Conservation (phyloP, 805 yeast genomes). For the Starmerella stellata region DNA sequence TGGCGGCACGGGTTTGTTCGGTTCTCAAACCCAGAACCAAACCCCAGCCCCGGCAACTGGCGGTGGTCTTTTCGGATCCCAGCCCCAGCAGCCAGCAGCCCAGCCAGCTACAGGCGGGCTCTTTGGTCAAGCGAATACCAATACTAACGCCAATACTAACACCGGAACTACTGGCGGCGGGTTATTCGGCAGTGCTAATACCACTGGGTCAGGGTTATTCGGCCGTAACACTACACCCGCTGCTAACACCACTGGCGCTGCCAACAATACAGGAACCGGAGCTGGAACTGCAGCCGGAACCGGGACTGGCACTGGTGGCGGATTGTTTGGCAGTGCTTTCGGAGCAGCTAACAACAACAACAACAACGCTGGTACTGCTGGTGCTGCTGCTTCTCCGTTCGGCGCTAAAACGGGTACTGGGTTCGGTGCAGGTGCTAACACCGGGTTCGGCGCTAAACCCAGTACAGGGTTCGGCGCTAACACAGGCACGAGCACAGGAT, state of each 20-base stretch:
- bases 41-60: slow-evolving; percentile 1
- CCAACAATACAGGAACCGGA: neutral
- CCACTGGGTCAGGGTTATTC: slow-evolving; percentile 2
- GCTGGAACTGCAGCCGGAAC: neutral
- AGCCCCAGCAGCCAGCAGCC: neutral
- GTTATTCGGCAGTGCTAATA: slow-evolving; percentile 1
- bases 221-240: neutral
- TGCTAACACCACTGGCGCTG: neutral
- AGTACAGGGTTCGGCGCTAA: neutral
- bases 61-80: slow-evolving; percentile 5
- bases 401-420: neutral
- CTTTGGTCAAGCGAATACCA: neutral
- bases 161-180: slow-evolving; percentile 2
- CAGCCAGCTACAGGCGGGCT: neutral
- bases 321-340: slow-evolving; percentile 1
- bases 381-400: too few species aligned
- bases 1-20: slow-evolving; percentile 4
- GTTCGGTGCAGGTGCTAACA: slow-evolving; percentile 1
- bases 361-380: neutral
- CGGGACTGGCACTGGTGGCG: neutral
- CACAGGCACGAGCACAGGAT: neutral
- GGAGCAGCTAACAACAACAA: neutral
- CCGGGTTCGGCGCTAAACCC: neutral
- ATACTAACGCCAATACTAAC: neutral
- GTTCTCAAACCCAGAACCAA: neutral